Evolutionary conservation across 2,329 filamentous ascomycete genomes (phyloP), one percentile per base, ranked within the genome.

Genomic region (Uncinocarpus reesii): DNA sequence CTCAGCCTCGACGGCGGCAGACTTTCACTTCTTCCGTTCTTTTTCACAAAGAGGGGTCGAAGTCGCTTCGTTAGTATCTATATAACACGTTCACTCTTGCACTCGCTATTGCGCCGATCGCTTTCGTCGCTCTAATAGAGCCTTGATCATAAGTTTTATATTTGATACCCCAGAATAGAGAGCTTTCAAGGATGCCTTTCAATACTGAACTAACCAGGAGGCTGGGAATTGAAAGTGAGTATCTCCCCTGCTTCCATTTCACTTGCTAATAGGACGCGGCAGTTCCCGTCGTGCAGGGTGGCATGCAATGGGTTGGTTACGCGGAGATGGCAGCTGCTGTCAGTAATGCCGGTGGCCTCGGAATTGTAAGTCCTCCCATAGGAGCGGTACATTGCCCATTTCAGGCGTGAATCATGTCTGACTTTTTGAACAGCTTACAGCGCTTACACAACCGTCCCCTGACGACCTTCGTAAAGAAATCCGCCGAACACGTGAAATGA

Each of bases 381-480:
- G 16, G n/a, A 11, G 7, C 13, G 2, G 8, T 18, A 6, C 32
- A 4, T 36, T 16, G 11, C 31, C n/a, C 15, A 6, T 18, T 38
- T 18, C 16, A n/a, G n/a, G n/a, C n/a, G 13, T 4, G 15, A 11
- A 18, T 23, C 7, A 2, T 32, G 26, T 18, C 4, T 28, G n/a
- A 48, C 20, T 16, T n/a, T 21, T 32, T 11, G 4, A 13, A 13
- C 23, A 72, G 70, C 66, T 73, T 35, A 76, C 73, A 20, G 73
- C 73, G 10, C 70, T 96, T 61, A 96, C 93, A 47, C 93, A 94
- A 77, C 86, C 92, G 28, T 84, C 85, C 13, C 90, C 92, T 41
- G 86, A 88, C 66, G 88, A 86, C 63, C 81, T 98, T 49, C 88
- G 90, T 66, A 84, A 86, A 62, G 92, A 98, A 72, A 98, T 98